Percentiles rank a stretch among this genome's conserved stretches.
Conservation (phyloP, 768 basidiomycete species). For the Chlorophyllum brunneum region DNA sequence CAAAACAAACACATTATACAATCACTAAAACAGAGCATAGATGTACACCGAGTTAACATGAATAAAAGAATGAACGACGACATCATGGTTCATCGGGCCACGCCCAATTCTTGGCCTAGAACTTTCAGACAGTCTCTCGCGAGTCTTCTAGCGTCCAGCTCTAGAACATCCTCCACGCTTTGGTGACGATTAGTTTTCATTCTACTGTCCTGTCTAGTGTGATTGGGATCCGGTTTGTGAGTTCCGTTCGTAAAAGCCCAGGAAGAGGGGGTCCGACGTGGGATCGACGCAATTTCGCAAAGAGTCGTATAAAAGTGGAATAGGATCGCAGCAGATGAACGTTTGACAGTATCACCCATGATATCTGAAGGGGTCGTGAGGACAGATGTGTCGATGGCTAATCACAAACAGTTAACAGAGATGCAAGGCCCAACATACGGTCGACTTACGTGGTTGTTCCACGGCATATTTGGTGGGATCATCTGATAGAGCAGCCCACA, state of each 20-base stretch:
- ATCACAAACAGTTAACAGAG: neutral
- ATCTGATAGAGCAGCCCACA: conserved; percentile 76
- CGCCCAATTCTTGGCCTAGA: conserved; percentile 74
- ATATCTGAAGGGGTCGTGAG: conserved; percentile 47
- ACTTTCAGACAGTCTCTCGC: conserved; percentile 65
- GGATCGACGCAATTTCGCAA: conserved; percentile 74
- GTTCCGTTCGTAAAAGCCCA: conserved; percentile 44
- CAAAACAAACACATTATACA: neutral
- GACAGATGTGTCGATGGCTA: conserved; percentile 32
- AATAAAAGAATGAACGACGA: neutral
- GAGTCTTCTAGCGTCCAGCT: conserved; percentile 63
- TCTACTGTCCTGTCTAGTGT: conserved; percentile 19
- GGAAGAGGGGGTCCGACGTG: conserved; percentile 60
- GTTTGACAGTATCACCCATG: conserved; percentile 67
- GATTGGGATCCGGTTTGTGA: conserved; percentile 4
- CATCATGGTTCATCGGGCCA: conserved; percentile 23
- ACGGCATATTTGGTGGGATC: conserved; percentile 51
- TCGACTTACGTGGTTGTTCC: conserved; percentile 42
- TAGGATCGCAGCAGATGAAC: conserved; percentile 77
- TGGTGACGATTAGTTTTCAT: neutral
- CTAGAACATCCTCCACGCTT: conserved; percentile 25
- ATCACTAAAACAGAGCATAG: neutral
- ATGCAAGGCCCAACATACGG: neutral
- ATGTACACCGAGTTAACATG: neutral
- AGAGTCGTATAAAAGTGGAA: conserved; percentile 84